These are phyloP conservation scores for Hemileccinum impolitum DNA, from an alignment of 768 basidiomycete species.

Conservation along the genomic window DNA sequence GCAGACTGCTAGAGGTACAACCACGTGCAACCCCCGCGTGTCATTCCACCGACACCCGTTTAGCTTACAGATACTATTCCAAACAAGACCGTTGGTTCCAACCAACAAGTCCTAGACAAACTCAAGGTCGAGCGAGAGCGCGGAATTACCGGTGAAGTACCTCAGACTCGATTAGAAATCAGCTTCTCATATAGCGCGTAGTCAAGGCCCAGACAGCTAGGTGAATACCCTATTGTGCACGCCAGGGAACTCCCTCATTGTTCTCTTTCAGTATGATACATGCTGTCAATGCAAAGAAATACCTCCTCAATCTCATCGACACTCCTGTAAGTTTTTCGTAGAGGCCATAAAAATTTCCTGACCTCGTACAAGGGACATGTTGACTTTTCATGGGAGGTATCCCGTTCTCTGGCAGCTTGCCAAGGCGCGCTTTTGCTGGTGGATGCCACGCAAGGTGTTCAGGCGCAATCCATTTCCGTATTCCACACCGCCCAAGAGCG, in stretches of 20 bases:
- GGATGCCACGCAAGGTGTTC: slow-evolving; percentile 96
- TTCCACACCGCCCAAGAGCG: slow-evolving; percentile 84
- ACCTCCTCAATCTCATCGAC: slow-evolving; percentile 92
- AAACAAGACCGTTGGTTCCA: slow-evolving; percentile 58
- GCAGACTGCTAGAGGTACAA: slow-evolving; percentile 72
- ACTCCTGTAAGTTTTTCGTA: slow-evolving; percentile 62
- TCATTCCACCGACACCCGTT: slow-evolving; percentile 14
- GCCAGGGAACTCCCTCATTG: slow-evolving; percentile 2
- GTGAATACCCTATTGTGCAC: slow-evolving; percentile 33
- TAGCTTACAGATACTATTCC: slow-evolving; percentile 88
- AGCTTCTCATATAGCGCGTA: slow-evolving; percentile 24
- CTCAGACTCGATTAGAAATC: background rate
- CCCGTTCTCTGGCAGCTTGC: slow-evolving; percentile 86
- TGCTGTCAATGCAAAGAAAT: slow-evolving; percentile 45
- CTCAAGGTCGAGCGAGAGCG: slow-evolving; percentile 96
- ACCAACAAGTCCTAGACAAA: slow-evolving; percentile 87
- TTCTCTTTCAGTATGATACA: slow-evolving; percentile 69
- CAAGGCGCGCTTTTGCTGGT: slow-evolving; percentile 88
- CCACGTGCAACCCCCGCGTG: background rate
- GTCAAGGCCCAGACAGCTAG: slow-evolving; percentile 97
- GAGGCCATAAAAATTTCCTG: background rate
- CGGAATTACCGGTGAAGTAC: slow-evolving; percentile 78
- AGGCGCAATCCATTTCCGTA: slow-evolving; percentile 96
- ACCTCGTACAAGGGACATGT: slow-evolving; percentile 74
- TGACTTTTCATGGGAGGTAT: slow-evolving; percentile 97